phyloP scores from a whole-genome alignment of 768 basidiomycete genomes.

The Phylloporus sp. region DNA sequence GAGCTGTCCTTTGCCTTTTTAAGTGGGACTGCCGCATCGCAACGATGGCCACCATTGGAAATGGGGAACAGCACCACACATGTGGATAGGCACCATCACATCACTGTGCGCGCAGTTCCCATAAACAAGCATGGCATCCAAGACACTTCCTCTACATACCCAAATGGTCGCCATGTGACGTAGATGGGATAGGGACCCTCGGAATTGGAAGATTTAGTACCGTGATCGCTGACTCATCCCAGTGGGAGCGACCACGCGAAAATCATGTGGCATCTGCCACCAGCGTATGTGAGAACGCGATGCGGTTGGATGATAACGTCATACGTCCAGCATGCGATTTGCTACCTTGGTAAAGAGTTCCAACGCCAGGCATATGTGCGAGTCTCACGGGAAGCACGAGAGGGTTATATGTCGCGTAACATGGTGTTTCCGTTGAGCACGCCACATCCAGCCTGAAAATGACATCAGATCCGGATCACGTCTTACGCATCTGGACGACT shows the following conservation, averaged over 20 bases:
- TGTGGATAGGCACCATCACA: slow-evolving; percentile 18
- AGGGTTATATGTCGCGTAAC: not conserved
- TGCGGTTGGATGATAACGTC: slow-evolving; percentile 1
- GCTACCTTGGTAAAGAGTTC: not conserved
- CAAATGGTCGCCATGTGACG: slow-evolving; percentile 3
- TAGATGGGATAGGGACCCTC: slow-evolving; percentile 9
- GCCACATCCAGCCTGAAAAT: not conserved
- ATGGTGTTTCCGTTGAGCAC: not conserved
- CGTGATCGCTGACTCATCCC: slow-evolving; percentile 8
- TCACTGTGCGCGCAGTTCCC: slow-evolving; percentile 1
- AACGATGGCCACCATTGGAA: slow-evolving; percentile 8
- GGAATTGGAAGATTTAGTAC: slow-evolving; percentile 17
- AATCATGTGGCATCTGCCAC: slow-evolving; percentile 9
- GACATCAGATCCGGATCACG: not conserved
- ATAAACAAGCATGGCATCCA: slow-evolving; percentile 3
- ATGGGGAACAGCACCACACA: slow-evolving; percentile 2
- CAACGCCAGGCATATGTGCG: not conserved
- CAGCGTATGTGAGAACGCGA: slow-evolving; percentile 4
- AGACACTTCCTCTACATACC: slow-evolving; percentile 1
- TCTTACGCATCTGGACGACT: not conserved
- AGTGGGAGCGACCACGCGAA: slow-evolving; percentile 15
- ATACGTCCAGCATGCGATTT: not conserved
- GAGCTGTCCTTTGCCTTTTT: slow-evolving; percentile 9
- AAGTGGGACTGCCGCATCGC: slow-evolving; percentile 4
- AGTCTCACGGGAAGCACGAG: not conserved